Evolutionary conservation across 2,329 filamentous ascomycete species (phyloP).

Genomic region (Paecilomyces fulvus): DNA sequence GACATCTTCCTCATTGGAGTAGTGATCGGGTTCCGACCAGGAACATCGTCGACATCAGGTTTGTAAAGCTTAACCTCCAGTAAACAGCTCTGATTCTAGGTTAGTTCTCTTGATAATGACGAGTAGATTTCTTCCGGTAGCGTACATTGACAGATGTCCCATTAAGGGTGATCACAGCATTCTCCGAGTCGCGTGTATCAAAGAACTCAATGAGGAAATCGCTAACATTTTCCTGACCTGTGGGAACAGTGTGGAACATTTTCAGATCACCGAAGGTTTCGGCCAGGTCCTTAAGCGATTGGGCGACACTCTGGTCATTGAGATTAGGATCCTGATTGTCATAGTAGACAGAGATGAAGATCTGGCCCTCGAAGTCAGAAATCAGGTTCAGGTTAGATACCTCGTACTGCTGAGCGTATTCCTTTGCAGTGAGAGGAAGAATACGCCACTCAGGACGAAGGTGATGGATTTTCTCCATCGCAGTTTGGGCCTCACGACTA

Average conservation of each 20-base stretch:
- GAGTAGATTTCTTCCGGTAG: neutral
- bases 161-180: constrained; percentile 27
- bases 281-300: constrained; percentile 35
- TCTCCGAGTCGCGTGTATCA: constrained; percentile 28
- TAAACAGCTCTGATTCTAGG: constrained; percentile 17
- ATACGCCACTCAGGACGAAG: constrained; percentile 41
- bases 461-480: constrained; percentile 40
- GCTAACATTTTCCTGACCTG: constrained; percentile 20
- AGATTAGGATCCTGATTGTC: constrained; percentile 18
- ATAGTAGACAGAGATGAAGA: constrained; percentile 44
- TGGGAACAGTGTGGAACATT: constrained; percentile 21
- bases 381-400: constrained; percentile 14
- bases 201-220: constrained; percentile 34
- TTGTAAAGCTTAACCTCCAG: constrained; percentile 22
- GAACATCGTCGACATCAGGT: constrained; percentile 19
- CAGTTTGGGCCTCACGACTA: constrained; percentile 50
- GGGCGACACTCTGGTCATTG: constrained; percentile 33
- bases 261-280: constrained; percentile 32
- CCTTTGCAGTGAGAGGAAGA: constrained; percentile 37
- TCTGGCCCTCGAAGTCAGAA: constrained; percentile 48
- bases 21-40: constrained; percentile 7
- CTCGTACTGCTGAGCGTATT: constrained; percentile 35
- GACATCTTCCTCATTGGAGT: constrained; percentile 10
- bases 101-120: constrained; percentile 1
- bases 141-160: constrained; percentile 28